phyloP scores from a whole-genome alignment of 441 rosid species.

The Pelargonium fulgidum region DNA sequence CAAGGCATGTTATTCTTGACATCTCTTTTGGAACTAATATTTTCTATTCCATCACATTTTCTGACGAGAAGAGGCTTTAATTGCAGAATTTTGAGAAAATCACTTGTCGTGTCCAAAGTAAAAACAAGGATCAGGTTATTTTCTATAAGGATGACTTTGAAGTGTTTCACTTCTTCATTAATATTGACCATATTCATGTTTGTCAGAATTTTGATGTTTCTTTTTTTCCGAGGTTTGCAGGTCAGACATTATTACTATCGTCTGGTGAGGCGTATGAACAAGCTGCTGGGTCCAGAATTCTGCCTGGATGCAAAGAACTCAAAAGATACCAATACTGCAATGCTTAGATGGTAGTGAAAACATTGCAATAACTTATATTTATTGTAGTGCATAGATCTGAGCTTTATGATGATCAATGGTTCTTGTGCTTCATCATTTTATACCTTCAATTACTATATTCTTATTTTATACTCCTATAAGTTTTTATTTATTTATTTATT shows the following conservation, averaged over 20 bases:
- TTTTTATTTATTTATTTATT: too few species aligned
- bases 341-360: conserved; percentile 80
- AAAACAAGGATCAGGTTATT: conserved; percentile 96
- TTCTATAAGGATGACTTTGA: conserved; percentile 16
- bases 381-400: neutral
- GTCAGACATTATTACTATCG: conserved; percentile 97
- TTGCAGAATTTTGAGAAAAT: conserved; percentile 96
- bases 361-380: neutral
- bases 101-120: conserved; percentile 87
- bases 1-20: conserved; percentile 44
- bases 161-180: conserved; percentile 12
- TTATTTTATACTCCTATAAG: neutral
- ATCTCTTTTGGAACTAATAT: conserved; percentile 10
- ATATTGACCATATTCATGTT: conserved; percentile 18
- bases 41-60: conserved; percentile 7
- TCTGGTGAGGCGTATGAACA: conserved; percentile 96
- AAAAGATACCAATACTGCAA: conserved; percentile 96
- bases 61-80: conserved; percentile 19
- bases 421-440: neutral
- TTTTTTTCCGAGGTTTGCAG: conserved; percentile 36
- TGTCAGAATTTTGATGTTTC: conserved; percentile 16
- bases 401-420: neutral
- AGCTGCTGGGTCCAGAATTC: conserved; percentile 79
- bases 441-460: neutral
- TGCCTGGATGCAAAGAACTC: conserved; percentile 95